A percentile compares a stretch with the other conserved stretches of the same genome.
phyloP scores from a whole-genome alignment of 2,329 filamentous ascomycete genomes.

The Claviceps sp. region DNA sequence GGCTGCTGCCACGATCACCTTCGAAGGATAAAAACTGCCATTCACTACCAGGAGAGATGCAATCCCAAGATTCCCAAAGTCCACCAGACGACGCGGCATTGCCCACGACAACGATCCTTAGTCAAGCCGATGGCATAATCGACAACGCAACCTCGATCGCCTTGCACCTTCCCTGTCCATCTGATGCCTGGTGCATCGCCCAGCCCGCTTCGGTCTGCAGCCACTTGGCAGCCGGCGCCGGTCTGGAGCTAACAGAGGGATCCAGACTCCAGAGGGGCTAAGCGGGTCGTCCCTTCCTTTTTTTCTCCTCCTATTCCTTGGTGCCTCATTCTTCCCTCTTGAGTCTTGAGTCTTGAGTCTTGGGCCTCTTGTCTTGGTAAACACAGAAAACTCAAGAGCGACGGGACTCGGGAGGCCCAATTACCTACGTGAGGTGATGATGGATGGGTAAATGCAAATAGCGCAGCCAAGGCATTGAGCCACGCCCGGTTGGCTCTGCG shows the following conservation, averaged over 20 bases:
- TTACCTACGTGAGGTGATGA: background rate
- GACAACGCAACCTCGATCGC: background rate
- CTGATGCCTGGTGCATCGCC: background rate
- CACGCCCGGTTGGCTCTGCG: background rate
- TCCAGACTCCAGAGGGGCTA: background rate
- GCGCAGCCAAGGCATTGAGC: background rate
- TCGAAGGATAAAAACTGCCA: too few relatives aligned
- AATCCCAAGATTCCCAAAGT: too few relatives aligned
- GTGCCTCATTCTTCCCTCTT: background rate
- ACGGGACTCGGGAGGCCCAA: background rate
- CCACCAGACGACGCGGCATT: too few relatives aligned
- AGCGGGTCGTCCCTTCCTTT: slow-evolving; percentile 4
- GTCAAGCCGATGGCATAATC: background rate
- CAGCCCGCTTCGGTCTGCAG: background rate
- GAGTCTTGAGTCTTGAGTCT: too few relatives aligned
- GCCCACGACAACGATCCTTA: background rate
- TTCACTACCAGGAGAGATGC: too few relatives aligned
- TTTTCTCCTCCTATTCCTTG: background rate
- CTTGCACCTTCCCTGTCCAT: background rate
- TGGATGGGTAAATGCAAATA: background rate
- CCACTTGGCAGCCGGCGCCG: background rate
- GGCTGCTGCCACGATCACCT: too few relatives aligned
- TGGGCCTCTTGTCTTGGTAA: background rate
- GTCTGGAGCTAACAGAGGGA: slow-evolving; percentile 1
- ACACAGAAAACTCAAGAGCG: background rate